phyloP scores from a whole-genome alignment of 495 filamentous ascomycete genomes.

The Arthonia radiata region DNA sequence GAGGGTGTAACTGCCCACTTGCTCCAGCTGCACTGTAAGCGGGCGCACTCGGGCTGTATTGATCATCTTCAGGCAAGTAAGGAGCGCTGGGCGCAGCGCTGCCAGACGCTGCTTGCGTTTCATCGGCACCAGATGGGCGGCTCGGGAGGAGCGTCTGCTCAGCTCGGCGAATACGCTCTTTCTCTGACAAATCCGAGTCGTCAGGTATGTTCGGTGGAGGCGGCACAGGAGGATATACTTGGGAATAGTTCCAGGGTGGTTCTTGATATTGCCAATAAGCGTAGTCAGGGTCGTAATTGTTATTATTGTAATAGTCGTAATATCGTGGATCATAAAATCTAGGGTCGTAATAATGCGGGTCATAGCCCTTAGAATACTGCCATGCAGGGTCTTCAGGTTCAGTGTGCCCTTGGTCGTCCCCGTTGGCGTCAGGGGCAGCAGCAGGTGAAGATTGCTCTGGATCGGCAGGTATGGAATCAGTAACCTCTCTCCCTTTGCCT shows the following conservation, averaged over 20 bases:
- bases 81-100: constrained; percentile 9
- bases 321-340: constrained; percentile 10
- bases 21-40: constrained; percentile 4
- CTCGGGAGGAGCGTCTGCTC: constrained; percentile 49
- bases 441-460: constrained; percentile 8
- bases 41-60: background rate
- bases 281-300: background rate
- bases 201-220: background rate
- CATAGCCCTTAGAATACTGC: constrained; percentile 4
- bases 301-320: constrained; percentile 12
- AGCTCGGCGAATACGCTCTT: constrained; percentile 37
- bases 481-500: constrained; percentile 23
- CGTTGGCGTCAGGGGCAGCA: constrained; percentile 3
- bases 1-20: constrained; percentile 18
- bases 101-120: constrained; percentile 11
- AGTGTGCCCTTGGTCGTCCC: constrained; percentile 10
- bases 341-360: constrained; percentile 11
- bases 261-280: background rate
- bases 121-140: constrained; percentile 23
- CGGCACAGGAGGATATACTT: background rate
- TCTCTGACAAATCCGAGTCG: constrained; percentile 21
- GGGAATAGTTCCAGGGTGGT: background rate
- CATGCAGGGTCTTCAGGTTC: constrained; percentile 3
- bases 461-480: constrained; percentile 9
- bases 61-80: constrained; percentile 4